These are phyloP conservation scores for Afroboletus lepidellus DNA, from an alignment of 1,284 basidiomycete genomes.

Conservation along the genomic window DNA sequence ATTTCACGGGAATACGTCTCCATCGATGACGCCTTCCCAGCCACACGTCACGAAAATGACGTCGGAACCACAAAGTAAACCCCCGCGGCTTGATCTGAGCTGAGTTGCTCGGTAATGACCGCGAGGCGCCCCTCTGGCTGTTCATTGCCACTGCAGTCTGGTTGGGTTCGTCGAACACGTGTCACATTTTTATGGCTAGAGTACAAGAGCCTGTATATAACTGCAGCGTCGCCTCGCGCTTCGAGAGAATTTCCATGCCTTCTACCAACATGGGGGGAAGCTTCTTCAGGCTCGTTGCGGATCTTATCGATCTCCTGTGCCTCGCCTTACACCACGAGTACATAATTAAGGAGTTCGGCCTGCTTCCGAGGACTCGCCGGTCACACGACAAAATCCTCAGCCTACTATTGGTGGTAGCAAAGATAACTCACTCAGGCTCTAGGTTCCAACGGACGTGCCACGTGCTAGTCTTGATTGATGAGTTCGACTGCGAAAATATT, in stretches of 20 bases:
- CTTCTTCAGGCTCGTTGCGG: no score
- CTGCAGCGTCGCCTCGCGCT: not conserved
- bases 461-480: not conserved
- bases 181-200: not conserved
- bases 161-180: not conserved
- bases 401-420: not conserved
- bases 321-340: not conserved
- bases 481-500: not conserved
- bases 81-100: constrained; percentile 29
- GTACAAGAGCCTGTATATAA: constrained; percentile 11
- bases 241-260: not conserved
- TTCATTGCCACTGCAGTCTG: not conserved
- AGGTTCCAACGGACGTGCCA: not conserved
- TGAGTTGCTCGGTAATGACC: constrained; percentile 9
- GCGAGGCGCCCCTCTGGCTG: not conserved
- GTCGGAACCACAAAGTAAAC: constrained; percentile 18
- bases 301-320: not conserved
- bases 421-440: not conserved
- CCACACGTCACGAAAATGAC: constrained; percentile 16
- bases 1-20: constrained; percentile 54
- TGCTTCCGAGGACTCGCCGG: not conserved
- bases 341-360: not conserved
- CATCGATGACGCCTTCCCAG: constrained; percentile 36
- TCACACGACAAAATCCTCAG: not conserved
- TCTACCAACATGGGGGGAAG: not conserved